Evolutionary conservation across 2,329 filamentous ascomycete species (phyloP).

Genomic region (Atkinsonella hypoxylon): DNA sequence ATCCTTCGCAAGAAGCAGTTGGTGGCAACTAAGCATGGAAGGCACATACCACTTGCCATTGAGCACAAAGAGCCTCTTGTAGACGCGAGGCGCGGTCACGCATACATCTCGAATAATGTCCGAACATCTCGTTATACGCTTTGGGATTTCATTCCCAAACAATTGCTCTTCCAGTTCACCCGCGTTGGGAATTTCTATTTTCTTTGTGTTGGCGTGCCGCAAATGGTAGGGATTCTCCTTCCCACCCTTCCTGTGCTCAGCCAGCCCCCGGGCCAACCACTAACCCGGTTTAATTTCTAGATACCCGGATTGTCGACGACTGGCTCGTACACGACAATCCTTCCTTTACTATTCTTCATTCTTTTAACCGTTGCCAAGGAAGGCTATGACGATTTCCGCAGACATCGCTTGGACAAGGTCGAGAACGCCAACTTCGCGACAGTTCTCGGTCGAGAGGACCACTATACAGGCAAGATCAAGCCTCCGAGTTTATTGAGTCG

Average conservation of each 20-base stretch:
- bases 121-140: constrained; percentile 73
- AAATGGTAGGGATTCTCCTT: constrained; percentile 38
- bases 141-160: constrained; percentile 76
- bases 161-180: constrained; percentile 75
- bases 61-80: constrained; percentile 28
- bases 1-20: constrained; percentile 55
- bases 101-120: constrained; percentile 51
- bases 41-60: constrained; percentile 31
- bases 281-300: constrained; percentile 9
- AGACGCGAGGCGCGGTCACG: constrained; percentile 36
- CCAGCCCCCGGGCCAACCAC: neutral
- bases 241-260: neutral
- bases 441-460: constrained; percentile 29
- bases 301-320: constrained; percentile 65
- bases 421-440: constrained; percentile 53
- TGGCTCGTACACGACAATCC: constrained; percentile 61
- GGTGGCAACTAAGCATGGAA: constrained; percentile 60
- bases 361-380: constrained; percentile 73
- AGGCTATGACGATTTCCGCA: constrained; percentile 72
- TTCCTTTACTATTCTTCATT: constrained; percentile 66
- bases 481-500: constrained; percentile 13
- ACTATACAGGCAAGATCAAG: constrained; percentile 17
- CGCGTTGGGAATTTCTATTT: constrained; percentile 84
- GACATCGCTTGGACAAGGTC: constrained; percentile 68
- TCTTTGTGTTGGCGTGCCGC: constrained; percentile 69